These are phyloP conservation scores for Pseudonitzschia delicatissima DNA, from an alignment of 108 stramenopile species.

Conservation along the genomic window DNA sequence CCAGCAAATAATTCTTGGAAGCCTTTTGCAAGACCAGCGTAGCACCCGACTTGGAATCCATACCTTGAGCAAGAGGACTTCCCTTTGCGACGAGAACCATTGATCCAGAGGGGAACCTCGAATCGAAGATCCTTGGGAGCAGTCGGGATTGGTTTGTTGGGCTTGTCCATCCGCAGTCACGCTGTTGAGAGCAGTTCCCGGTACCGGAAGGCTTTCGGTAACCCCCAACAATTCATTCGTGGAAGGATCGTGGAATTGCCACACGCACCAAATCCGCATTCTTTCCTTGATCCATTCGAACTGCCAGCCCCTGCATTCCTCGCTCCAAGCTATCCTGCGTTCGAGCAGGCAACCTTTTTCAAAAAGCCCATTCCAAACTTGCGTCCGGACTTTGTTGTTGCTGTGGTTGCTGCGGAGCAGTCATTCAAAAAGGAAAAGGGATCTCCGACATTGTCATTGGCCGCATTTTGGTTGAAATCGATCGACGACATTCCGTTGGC, in stretches of 20 bases:
- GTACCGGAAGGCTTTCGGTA: slow-evolving; percentile 35
- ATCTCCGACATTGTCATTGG: slow-evolving; percentile 26
- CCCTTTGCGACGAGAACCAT: slow-evolving; percentile 33
- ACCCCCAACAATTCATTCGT: slow-evolving; percentile 26
- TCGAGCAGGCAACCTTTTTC: slow-evolving; percentile 53
- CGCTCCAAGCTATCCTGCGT: slow-evolving; percentile 59
- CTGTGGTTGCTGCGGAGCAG: slow-evolving; percentile 7
- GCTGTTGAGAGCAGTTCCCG: background rate
- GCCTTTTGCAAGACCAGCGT: slow-evolving; percentile 25
- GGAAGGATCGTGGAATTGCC: slow-evolving; percentile 50
- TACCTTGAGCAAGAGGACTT: slow-evolving; percentile 28
- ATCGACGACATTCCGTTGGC: background rate
- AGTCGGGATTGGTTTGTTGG: background rate
- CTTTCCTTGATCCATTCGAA: slow-evolving; percentile 67
- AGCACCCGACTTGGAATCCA: slow-evolving; percentile 54
- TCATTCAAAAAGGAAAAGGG: slow-evolving; percentile 41
- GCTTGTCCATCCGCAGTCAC: background rate
- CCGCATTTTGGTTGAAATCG: background rate
- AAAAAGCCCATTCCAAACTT: slow-evolving; percentile 42
- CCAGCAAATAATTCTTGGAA: slow-evolving; percentile 37
- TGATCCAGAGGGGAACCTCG: slow-evolving; percentile 56
- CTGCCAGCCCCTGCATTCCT: slow-evolving; percentile 59
- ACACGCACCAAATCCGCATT: slow-evolving; percentile 64
- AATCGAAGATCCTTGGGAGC: slow-evolving; percentile 41
- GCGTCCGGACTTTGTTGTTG: background rate